Evolutionary conservation across 2,329 filamentous ascomycete genomes (phyloP).

Genomic region (Talaromyces sp.): DNA sequence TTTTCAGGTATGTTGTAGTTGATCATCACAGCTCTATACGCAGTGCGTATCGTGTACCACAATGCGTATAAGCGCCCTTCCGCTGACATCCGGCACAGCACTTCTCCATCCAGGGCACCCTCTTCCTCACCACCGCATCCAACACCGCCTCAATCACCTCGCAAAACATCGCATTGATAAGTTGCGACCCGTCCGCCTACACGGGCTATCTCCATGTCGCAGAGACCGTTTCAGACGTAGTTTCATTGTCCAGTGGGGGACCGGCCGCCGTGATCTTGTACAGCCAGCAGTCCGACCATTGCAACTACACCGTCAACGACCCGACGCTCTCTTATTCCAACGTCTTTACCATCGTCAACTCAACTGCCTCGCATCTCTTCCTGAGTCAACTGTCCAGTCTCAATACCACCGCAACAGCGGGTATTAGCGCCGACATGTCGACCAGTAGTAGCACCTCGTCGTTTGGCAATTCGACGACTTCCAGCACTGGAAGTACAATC

Average conservation of each 20-base stretch:
- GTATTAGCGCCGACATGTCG: constrained; percentile 35
- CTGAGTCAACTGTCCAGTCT: constrained; percentile 22
- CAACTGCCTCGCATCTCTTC: constrained; percentile 20
- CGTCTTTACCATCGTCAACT: constrained; percentile 36
- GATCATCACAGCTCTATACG: neutral
- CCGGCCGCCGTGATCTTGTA: constrained; percentile 40
- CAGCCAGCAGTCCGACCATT: constrained; percentile 36
- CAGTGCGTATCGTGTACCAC: neutral
- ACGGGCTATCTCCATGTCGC: constrained; percentile 36
- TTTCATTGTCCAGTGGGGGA: constrained; percentile 25
- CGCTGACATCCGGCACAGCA: constrained; percentile 17
- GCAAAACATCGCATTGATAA: constrained; percentile 38
- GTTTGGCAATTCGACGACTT: constrained; percentile 15
- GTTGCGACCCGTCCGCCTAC: constrained; percentile 41
- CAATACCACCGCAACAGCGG: constrained; percentile 22
- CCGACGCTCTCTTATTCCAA: constrained; percentile 26
- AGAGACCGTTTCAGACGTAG: constrained; percentile 33
- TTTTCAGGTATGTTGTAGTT: constrained; percentile 9
- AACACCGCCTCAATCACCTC: constrained; percentile 12
- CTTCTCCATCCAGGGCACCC: constrained; percentile 2
- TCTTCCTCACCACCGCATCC: constrained; percentile 3
- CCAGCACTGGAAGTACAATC: neutral
- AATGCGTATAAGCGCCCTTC: neutral
- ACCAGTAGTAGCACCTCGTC: constrained; percentile 24
- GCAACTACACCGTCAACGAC: constrained; percentile 32